These are phyloP conservation scores for Breynia disticha DNA, from an alignment of 441 rosid species.

Conservation along the genomic window DNA sequence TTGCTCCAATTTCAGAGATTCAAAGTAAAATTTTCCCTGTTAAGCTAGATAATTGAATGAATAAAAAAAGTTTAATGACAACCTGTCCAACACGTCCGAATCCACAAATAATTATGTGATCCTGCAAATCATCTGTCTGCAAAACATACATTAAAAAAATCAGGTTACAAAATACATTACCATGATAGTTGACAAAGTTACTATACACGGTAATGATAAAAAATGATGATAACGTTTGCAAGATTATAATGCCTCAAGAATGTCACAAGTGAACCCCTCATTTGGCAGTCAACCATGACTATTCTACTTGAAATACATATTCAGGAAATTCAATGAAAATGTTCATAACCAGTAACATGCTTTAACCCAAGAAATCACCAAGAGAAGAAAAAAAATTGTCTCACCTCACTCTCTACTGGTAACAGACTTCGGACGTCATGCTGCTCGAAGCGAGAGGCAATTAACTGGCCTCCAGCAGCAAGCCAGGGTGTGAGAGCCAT, in stretches of 20 bases:
- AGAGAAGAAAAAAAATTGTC: conserved; percentile 1
- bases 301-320: neutral
- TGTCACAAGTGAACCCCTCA: too few relatives aligned
- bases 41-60: too few relatives aligned
- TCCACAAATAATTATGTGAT: conserved; percentile 91
- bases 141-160: conserved; percentile 14
- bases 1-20: neutral
- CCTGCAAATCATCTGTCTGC: conserved; percentile 98
- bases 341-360: neutral
- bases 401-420: conserved; percentile 97
- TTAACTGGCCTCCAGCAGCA: conserved; percentile 97
- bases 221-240: conserved; percentile 2
- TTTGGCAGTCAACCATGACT: neutral
- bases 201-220: neutral
- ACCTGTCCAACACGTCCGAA: conserved; percentile 99
- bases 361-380: too few relatives aligned
- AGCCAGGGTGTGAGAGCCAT: conserved; percentile 99
- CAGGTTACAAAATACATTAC: neutral
- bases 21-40: too few relatives aligned
- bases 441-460: conserved; percentile 92
- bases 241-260: conserved; percentile 1
- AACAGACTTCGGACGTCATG: conserved; percentile 91
- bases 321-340: neutral
- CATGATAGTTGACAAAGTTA: too few relatives aligned
- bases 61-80: conserved; percentile 13